Percentiles rank a stretch among this genome's conserved stretches.
These are phyloP conservation scores for Tuber aestivum DNA, from an alignment of 495 filamentous ascomycete species.

Conservation along the genomic window DNA sequence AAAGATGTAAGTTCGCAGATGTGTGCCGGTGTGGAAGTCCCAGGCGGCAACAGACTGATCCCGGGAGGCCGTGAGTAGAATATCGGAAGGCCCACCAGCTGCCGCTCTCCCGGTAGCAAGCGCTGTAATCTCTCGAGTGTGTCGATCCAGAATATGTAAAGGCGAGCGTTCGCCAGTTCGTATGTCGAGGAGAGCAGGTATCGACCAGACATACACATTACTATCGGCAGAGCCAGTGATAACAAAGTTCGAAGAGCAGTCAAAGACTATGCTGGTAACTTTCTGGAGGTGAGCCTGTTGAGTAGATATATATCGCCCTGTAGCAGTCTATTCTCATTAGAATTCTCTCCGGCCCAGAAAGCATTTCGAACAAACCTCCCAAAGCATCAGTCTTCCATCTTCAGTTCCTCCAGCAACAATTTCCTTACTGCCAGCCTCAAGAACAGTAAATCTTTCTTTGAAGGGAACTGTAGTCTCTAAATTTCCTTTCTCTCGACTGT, in stretches of 20 bases:
- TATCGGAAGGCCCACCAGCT: slow-evolving; percentile 40
- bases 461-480: slow-evolving; percentile 84
- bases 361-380: slow-evolving; percentile 64
- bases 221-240: slow-evolving; percentile 85
- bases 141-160: slow-evolving; percentile 34
- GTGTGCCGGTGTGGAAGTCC: slow-evolving; percentile 73
- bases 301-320: slow-evolving; percentile 82
- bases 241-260: slow-evolving; percentile 68
- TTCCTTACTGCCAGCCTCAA: slow-evolving; percentile 54
- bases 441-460: slow-evolving; percentile 71
- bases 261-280: slow-evolving; percentile 67
- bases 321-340: slow-evolving; percentile 57
- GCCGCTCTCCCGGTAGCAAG: slow-evolving; percentile 34
- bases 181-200: slow-evolving; percentile 60
- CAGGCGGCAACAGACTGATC: slow-evolving; percentile 58
- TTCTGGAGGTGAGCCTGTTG: slow-evolving; percentile 79
- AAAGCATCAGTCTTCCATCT: slow-evolving; percentile 77
- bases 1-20: slow-evolving; percentile 73
- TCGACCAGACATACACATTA: slow-evolving; percentile 82
- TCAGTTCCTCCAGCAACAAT: slow-evolving; percentile 78
- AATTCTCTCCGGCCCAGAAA: slow-evolving; percentile 4
- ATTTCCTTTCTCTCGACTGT: slow-evolving; percentile 71
- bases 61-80: slow-evolving; percentile 37
- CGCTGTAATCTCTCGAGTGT: slow-evolving; percentile 38
- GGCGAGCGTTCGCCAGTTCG: slow-evolving; percentile 28